Evolutionary conservation across 129 eudicot species (phyloP).

Genomic region (Dittrichia graveolens): DNA sequence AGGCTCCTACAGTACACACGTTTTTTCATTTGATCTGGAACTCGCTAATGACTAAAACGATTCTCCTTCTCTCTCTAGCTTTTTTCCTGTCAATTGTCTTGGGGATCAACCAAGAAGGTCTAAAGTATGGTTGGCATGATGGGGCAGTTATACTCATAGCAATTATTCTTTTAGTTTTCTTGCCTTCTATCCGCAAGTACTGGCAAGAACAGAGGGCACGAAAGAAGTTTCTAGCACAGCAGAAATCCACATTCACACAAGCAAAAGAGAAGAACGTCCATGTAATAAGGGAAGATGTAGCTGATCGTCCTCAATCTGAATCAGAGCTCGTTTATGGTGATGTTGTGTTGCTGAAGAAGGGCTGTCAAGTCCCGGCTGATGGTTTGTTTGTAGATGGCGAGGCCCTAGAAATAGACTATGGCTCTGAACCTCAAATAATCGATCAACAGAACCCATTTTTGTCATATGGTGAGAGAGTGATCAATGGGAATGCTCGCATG

Average conservation of each 20-base stretch:
- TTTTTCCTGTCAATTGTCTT: slow-evolving; percentile 27
- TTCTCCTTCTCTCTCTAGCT: slow-evolving; percentile 15
- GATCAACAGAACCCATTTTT: slow-evolving; percentile 37
- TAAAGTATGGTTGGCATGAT: slow-evolving; percentile 33
- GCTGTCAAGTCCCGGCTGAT: slow-evolving; percentile 39
- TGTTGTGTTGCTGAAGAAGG: slow-evolving; percentile 36
- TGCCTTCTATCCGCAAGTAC: slow-evolving; percentile 23
- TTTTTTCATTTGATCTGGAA: slow-evolving; percentile 22
- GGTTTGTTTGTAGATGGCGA: slow-evolving; percentile 50
- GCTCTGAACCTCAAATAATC: slow-evolving; percentile 5
- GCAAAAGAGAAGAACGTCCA: not conserved
- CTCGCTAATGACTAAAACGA: slow-evolving; percentile 19
- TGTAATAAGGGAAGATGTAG: slow-evolving; percentile 34
- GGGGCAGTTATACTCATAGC: slow-evolving; percentile 31
- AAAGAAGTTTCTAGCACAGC: slow-evolving; percentile 16
- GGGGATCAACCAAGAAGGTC: slow-evolving; percentile 39
- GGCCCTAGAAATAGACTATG: slow-evolving; percentile 36
- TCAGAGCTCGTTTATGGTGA: slow-evolving; percentile 42
- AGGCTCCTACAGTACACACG: not conserved
- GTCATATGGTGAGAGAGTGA: slow-evolving; percentile 44
- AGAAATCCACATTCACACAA: not conserved
- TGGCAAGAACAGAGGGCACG: not conserved
- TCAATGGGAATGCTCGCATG: slow-evolving; percentile 42
- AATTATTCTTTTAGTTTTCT: slow-evolving; percentile 23
- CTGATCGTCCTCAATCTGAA: not conserved